Conservation (phyloP, 2,329 filamentous ascomycete species). For the Trichoderma sp. region DNA sequence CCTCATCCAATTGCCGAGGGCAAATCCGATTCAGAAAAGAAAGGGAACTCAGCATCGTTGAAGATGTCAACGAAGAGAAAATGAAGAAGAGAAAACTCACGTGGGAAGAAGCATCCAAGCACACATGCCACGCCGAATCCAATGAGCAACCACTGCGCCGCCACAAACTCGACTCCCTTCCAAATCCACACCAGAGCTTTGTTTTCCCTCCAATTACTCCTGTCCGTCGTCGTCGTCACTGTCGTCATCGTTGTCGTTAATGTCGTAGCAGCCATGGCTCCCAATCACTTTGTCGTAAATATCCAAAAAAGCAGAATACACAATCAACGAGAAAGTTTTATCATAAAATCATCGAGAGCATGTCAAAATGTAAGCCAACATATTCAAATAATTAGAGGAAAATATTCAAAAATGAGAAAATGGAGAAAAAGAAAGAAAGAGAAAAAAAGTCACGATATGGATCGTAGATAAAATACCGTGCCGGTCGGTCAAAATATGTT, state of each 20-base stretch:
- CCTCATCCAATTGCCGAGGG: background rate
- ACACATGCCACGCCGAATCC: conserved; percentile 56
- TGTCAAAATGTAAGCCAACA: background rate
- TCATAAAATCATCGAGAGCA: background rate
- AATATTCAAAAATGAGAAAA: background rate
- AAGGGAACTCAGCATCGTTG: background rate
- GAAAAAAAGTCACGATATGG: background rate
- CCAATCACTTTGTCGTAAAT: background rate
- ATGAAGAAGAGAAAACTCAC: conserved; percentile 31
- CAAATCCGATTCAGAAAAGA: background rate
- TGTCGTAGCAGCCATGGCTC: background rate
- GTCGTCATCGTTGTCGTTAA: background rate
- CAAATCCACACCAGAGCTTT: background rate
- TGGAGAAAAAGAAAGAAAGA: background rate
- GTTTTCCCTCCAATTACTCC: background rate
- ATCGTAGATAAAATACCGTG: background rate
- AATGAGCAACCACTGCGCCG: conserved; percentile 64
- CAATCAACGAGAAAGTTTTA: background rate
- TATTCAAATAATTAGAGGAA: background rate
- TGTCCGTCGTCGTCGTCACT: background rate
- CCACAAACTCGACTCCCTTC: conserved; percentile 35
- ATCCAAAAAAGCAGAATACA: background rate
- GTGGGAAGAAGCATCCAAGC: conserved; percentile 43
- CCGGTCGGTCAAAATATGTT: background rate
- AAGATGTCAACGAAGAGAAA: background rate